These are phyloP conservation scores for Calonectria ilicicola DNA, from an alignment of 2,329 filamentous ascomycete genomes.

Conservation along the genomic window DNA sequence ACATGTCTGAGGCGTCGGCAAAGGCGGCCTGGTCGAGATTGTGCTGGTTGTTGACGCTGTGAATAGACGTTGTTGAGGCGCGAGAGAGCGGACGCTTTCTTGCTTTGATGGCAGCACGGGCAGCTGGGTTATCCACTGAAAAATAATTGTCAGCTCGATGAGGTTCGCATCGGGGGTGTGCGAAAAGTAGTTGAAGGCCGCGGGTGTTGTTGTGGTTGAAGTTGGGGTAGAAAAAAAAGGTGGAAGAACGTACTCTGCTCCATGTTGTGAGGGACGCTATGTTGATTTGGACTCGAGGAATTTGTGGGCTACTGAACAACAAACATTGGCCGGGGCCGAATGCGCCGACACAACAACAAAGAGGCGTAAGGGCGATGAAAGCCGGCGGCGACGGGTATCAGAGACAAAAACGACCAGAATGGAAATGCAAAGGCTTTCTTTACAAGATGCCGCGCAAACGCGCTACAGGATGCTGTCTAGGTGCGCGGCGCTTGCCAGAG, in stretches of 20 bases:
- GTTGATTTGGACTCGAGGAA: conserved; percentile 44
- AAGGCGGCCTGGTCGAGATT: conserved; percentile 62
- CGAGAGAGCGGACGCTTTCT: conserved; percentile 66
- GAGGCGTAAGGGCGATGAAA: conserved; percentile 25
- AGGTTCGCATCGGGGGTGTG: conserved; percentile 22
- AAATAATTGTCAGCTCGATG: conserved; percentile 33
- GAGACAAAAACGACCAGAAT: conserved; percentile 23
- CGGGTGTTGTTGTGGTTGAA: conserved; percentile 28
- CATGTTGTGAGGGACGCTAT: conserved; percentile 47
- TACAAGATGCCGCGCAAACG: conserved; percentile 29
- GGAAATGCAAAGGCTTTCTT: conserved; percentile 17
- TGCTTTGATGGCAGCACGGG: conserved; percentile 52
- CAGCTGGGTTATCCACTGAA: conserved; percentile 44
- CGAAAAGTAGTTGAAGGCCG: conserved; percentile 5
- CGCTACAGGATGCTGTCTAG: conserved; percentile 29
- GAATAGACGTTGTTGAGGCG: conserved; percentile 68
- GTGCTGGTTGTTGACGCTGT: conserved; percentile 65
- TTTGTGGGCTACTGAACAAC: conserved; percentile 51
- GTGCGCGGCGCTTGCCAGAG: conserved; percentile 46
- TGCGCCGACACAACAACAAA: conserved; percentile 45
- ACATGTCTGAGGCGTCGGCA: conserved; percentile 57
- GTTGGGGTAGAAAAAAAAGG: conserved; percentile 25
- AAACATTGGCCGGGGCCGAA: conserved; percentile 53
- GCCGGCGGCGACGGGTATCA: conserved; percentile 22
- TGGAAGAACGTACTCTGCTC: conserved; percentile 50